phyloP scores from a whole-genome alignment of 768 basidiomycete species.

The Tulasnella sp. region DNA sequence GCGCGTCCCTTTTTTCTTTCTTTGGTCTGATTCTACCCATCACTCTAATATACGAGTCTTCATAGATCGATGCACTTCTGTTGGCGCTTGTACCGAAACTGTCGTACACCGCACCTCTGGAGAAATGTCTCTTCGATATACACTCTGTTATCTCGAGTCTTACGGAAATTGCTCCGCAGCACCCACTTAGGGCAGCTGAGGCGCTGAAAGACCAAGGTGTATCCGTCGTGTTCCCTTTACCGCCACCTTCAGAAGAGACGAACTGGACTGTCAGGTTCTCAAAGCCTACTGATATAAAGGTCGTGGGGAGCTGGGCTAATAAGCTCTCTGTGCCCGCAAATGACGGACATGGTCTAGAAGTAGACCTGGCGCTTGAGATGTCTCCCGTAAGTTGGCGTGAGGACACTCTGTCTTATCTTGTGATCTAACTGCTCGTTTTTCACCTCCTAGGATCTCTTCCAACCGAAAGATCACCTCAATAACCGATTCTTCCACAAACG shows the following conservation, averaged over 20 bases:
- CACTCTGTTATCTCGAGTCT: conserved; percentile 55
- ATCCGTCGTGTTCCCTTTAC: conserved; percentile 57
- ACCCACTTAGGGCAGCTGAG: conserved; percentile 51
- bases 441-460: conserved; percentile 54
- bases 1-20: conserved; percentile 30
- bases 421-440: neutral
- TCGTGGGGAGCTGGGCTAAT: conserved; percentile 84
- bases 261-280: conserved; percentile 86
- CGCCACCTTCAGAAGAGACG: conserved; percentile 61
- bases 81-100: conserved; percentile 63
- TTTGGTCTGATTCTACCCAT: neutral
- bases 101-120: conserved; percentile 45
- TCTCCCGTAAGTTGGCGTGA: conserved; percentile 46
- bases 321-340: conserved; percentile 62
- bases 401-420: neutral
- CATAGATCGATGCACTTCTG: conserved; percentile 44
- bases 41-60: conserved; percentile 15
- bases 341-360: conserved; percentile 51
- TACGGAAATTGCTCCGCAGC: conserved; percentile 44
- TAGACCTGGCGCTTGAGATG: conserved; percentile 83
- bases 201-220: conserved; percentile 29
- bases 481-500: conserved; percentile 87
- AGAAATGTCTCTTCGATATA: conserved; percentile 56
- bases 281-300: conserved; percentile 58
- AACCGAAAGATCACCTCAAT: conserved; percentile 90